phyloP scores from a whole-genome alignment of 352 stramenopile genomes.

The Blastocystis sp. region DNA sequence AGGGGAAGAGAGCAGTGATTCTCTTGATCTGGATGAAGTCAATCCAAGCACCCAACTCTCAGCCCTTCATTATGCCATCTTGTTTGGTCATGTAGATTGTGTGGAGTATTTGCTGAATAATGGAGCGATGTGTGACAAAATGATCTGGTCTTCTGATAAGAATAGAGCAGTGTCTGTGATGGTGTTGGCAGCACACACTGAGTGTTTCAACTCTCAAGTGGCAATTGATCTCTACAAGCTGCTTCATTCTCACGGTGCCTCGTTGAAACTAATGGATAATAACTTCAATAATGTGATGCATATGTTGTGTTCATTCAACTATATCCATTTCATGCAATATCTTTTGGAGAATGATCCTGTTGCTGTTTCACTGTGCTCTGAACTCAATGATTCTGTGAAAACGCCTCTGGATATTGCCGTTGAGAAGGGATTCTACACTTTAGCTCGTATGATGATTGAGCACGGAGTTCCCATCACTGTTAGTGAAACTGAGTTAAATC shows the following conservation, averaged over 20 bases:
- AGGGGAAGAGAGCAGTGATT: neutral
- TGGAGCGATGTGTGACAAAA: slow-evolving; percentile 38
- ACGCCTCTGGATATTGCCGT: neutral
- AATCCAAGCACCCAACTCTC: neutral
- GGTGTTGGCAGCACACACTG: slow-evolving; percentile 7
- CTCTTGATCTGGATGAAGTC: slow-evolving; percentile 64
- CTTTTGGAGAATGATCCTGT: slow-evolving; percentile 36
- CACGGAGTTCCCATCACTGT: neutral
- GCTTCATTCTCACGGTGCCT: slow-evolving; percentile 37
- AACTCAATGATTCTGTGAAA: neutral
- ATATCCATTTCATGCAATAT: slow-evolving; percentile 38
- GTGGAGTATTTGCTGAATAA: slow-evolving; percentile 52
- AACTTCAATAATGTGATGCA: slow-evolving; percentile 61
- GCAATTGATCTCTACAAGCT: slow-evolving; percentile 55
- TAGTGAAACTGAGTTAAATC: neutral
- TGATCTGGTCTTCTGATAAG: slow-evolving; percentile 62
- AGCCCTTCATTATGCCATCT: slow-evolving; percentile 42
- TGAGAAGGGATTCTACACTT: slow-evolving; percentile 25
- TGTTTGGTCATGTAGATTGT: slow-evolving; percentile 67
- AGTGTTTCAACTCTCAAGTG: slow-evolving; percentile 60
- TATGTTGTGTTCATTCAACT: slow-evolving; percentile 30
- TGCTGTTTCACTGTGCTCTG: slow-evolving; percentile 14
- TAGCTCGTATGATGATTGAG: slow-evolving; percentile 40
- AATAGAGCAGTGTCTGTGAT: slow-evolving; percentile 12
- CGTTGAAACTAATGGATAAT: slow-evolving; percentile 55